These are phyloP conservation scores for Fomitopsis schrenkii DNA, from an alignment of 1,284 basidiomycete genomes.

Conservation along the genomic window DNA sequence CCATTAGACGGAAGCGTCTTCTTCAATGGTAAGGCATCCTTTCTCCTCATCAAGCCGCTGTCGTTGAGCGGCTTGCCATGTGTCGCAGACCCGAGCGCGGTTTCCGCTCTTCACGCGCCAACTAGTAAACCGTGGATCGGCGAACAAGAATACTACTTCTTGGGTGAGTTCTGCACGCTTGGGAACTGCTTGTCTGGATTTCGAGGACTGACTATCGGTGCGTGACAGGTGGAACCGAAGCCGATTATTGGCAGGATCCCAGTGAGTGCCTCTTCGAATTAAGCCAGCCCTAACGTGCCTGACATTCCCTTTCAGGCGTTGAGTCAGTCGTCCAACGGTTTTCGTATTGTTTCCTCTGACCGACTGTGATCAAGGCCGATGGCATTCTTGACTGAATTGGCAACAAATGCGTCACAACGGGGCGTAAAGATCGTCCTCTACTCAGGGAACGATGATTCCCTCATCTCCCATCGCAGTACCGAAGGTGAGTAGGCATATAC, in stretches of 20 bases:
- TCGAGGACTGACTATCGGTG: neutral
- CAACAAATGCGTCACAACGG: conserved; percentile 52
- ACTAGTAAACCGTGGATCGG: conserved; percentile 54
- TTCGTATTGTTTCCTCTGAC: neutral
- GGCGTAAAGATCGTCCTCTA: conserved; percentile 53
- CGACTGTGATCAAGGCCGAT: conserved; percentile 42
- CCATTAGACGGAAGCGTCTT: conserved; percentile 36
- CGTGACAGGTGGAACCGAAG: conserved; percentile 4
- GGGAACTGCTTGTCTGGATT: neutral
- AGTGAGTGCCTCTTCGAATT: conserved; percentile 29
- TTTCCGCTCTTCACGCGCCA: conserved; percentile 65
- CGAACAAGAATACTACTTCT: conserved; percentile 26
- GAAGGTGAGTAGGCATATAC: conserved; percentile 39
- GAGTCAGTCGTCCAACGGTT: conserved; percentile 34
- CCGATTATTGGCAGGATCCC: conserved; percentile 34
- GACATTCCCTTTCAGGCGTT: conserved; percentile 29
- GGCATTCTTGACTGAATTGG: conserved; percentile 59
- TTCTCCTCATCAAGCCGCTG: neutral
- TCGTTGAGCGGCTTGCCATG: neutral
- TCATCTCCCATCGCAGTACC: conserved; percentile 61
- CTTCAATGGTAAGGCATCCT: conserved; percentile 47
- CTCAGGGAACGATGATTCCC: conserved; percentile 65
- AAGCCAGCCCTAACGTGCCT: neutral
- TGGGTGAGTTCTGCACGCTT: conserved; percentile 11
- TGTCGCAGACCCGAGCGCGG: conserved; percentile 43